phyloP scores from a whole-genome alignment of 2,329 filamentous ascomycete genomes.

The Botrytis sinoallii region DNA sequence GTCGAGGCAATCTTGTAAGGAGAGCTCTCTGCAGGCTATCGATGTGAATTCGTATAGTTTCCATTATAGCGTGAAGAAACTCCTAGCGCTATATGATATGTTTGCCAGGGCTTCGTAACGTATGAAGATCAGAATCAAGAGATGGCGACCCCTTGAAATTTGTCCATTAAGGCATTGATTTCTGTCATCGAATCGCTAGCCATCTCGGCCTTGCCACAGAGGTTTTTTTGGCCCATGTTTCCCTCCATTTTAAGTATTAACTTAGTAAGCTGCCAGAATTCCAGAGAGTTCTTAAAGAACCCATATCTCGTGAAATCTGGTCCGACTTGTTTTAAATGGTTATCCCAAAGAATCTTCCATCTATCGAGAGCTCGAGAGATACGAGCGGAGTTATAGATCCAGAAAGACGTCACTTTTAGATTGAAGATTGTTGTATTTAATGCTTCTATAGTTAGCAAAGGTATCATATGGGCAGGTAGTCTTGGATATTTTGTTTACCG shows the following conservation, averaged over 20 bases:
- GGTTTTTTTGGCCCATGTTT: neutral
- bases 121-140: neutral
- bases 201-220: no score
- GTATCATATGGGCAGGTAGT: neutral
- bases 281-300: constrained; percentile 7
- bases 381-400: neutral
- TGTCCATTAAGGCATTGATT: neutral
- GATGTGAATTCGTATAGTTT: neutral
- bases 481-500: neutral
- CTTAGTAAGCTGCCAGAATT: constrained; percentile 8
- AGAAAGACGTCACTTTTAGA: neutral
- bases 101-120: neutral
- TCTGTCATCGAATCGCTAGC: neutral
- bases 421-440: neutral
- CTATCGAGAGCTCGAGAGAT: neutral
- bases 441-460: constrained; percentile 1
- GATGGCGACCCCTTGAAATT: neutral
- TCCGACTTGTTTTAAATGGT: neutral
- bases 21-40: neutral
- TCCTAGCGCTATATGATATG: neutral
- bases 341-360: constrained; percentile 9
- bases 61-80: neutral
- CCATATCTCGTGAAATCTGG: neutral
- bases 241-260: neutral
- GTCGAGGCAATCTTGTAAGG: neutral